Evolutionary conservation across 2,329 filamentous ascomycete genomes (phyloP), one percentile per base, ranked within the genome.

Genomic region (Chaetomium sp.): DNA sequence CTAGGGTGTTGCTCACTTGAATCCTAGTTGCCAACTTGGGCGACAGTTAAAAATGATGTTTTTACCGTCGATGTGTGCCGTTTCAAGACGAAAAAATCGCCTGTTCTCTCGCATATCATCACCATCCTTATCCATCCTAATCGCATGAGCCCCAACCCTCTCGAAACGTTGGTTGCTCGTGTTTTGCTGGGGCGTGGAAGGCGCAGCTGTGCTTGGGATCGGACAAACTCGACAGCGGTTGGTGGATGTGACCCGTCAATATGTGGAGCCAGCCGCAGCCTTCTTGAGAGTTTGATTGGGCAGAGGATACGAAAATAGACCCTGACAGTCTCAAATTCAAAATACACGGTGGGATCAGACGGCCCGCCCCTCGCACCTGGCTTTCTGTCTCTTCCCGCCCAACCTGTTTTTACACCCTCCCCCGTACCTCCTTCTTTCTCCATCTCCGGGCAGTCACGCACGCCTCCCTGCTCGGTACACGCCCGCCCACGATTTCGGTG

Each of bases 391-490:
- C 29, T 57, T 54, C 55, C 61, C 55, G 51, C 50, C 57, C 29
- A 57, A 56, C 57, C 29, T 16, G 57, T 35, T 61, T 67, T 65
- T 61, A 62, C 68, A 69, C 68, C 67, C 67, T 68, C 63, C 67
- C 66, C 66, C 60, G 33, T 64, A 45, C 50, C 54, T 63, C 50
- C 57, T 50, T 67, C 65, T 60, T 67, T 68, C 65, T 68, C 67
- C 66, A 68, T 70, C 65, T 60, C 61, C 63, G 38, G 38, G 38
- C 38, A 68, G 65, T 63, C 64, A 66, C 70, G 64, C 70, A 71
- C 70, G 68, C 70, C 69, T 67, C 70, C 64, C 65, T 68, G 65
- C 67, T 71, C 69, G 68, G 67, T 70, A 71, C 70, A 71, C 69
- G 65, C 70, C 70, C 70, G 70, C 69, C 70, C 69, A 65, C 67